Evolutionary conservation across 2,329 filamentous ascomycete species (phyloP).

Genomic region (Pezicula rhizophila): DNA sequence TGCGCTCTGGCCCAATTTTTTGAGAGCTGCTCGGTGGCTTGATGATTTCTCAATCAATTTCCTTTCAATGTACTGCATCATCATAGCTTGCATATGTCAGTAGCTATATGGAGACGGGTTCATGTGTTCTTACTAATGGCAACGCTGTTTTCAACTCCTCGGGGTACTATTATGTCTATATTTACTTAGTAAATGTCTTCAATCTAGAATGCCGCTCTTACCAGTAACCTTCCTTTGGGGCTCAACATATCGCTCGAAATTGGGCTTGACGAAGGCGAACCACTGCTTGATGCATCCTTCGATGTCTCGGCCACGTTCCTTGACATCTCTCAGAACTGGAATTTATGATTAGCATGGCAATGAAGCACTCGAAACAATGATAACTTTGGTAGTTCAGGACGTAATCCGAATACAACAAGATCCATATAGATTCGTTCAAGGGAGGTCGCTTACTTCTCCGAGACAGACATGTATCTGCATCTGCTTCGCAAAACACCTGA

Average conservation of each 20-base stretch:
- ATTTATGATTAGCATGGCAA: too few relatives aligned
- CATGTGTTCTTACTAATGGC: conserved; percentile 60
- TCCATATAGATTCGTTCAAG: conserved; percentile 2
- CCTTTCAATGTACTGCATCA: conserved; percentile 85
- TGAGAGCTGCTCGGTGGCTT: conserved; percentile 73
- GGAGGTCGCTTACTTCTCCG: conserved; percentile 61
- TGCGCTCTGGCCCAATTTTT: conserved; percentile 65
- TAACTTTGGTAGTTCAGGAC: not conserved
- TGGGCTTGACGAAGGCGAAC: conserved; percentile 94
- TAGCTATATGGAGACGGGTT: conserved; percentile 2
- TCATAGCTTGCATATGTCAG: conserved; percentile 58
- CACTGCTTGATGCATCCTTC: conserved; percentile 97
- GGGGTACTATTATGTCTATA: conserved; percentile 83
- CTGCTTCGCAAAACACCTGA: conserved; percentile 91
- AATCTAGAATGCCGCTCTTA: conserved; percentile 28
- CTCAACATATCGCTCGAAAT: conserved; percentile 89
- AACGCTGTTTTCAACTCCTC: conserved; percentile 90
- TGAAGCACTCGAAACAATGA: too few relatives aligned
- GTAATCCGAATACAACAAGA: too few relatives aligned
- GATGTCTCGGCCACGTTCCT: conserved; percentile 82
- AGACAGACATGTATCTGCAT: conserved; percentile 88
- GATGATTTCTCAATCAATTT: conserved; percentile 82
- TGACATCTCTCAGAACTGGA: conserved; percentile 71
- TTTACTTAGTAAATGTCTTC: conserved; percentile 1
- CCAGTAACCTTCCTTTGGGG: conserved; percentile 83